phyloP scores from a whole-genome alignment of 768 basidiomycete genomes.

The Hygrocybe punicea region DNA sequence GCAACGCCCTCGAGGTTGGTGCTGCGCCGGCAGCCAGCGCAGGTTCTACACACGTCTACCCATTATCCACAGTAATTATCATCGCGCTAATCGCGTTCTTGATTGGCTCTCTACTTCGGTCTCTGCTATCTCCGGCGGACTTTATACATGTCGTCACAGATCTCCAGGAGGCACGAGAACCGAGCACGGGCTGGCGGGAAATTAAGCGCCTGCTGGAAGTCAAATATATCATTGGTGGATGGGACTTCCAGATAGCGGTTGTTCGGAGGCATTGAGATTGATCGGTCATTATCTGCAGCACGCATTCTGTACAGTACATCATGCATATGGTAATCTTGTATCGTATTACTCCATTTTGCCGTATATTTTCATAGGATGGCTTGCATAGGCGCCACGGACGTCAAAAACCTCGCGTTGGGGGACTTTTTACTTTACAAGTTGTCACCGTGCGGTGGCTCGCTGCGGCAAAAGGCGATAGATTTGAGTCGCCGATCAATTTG shows the following conservation, averaged over 20 bases:
- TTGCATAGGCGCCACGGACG: background rate
- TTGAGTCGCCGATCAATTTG: constrained; percentile 36
- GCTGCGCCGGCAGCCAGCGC: constrained; percentile 12
- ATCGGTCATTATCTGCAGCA: too few species aligned
- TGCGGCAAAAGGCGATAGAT: constrained; percentile 26
- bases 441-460: too few species aligned
- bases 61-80: constrained; percentile 60
- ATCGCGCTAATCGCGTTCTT: constrained; percentile 86
- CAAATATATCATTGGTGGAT: constrained; percentile 76
- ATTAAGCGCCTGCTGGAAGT: constrained; percentile 77
- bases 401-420: too few species aligned
- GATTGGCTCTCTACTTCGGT: constrained; percentile 85
- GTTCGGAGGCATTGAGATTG: constrained; percentile 62
- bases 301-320: background rate
- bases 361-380: too few species aligned
- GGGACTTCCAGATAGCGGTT: constrained; percentile 86
- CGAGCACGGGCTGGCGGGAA: constrained; percentile 67
- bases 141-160: constrained; percentile 78
- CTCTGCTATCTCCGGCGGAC: constrained; percentile 85
- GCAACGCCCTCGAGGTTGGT: constrained; percentile 22
- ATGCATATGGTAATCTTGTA: background rate
- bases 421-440: too few species aligned
- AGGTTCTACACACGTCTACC: constrained; percentile 30
- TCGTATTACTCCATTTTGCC: too few species aligned
- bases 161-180: constrained; percentile 50